Base-by-base conservation (phyloP, 2,329 filamentous ascomycete species). In the Macrophomina phaseolina region DNA sequence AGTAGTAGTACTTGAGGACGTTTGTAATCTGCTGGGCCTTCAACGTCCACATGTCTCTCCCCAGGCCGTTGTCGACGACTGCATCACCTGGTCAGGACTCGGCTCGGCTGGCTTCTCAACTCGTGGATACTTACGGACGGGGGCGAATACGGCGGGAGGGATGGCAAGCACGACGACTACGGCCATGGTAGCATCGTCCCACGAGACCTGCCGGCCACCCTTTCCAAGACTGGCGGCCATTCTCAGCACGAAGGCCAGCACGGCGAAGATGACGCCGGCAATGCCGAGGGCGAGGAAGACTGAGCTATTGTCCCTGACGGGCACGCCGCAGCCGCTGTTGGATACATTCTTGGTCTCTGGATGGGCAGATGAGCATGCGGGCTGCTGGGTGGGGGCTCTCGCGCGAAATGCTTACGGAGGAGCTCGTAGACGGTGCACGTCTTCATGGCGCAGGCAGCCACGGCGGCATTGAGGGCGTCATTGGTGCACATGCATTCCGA, bases 21-120 rank as follows among this genome's bases (percentile, higher is more conserved):
- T 73, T 73, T 23, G 79, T 82, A 51, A 87, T 79, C 32, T 79
- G 72, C 0, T 76, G 68, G 0, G 74, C 69, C 0, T 75, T 68
- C 16, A 86, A 67, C 0, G 82, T 84, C 84, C 84, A 86, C 28
- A 86, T 78, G 62, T 87, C 84, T n/a, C 73, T 78, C 4, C 84
- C 83, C 8, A 86, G 72, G 0, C 84, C 85, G 61, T 79, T 77
- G 18, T 72, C 68, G 0, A 56, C 53, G 14, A 66, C 60, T 63
- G 46, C 9, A 70, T 71, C 3, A 45, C 42, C 76, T 70, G 0
- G 8, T 77, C 75, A 40, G 58, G 11, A 30, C 5, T 36, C 1
- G 6, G 2, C 28, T 23, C 6, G 4, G 1, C 9, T 2, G 32
- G 12, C 8, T 36, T 9, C 3, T 23, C 23, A 23, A 12, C 28